These are phyloP conservation scores for Globisporangium acanthophoron DNA, from an alignment of 352 stramenopile genomes.

Conservation along the genomic window DNA sequence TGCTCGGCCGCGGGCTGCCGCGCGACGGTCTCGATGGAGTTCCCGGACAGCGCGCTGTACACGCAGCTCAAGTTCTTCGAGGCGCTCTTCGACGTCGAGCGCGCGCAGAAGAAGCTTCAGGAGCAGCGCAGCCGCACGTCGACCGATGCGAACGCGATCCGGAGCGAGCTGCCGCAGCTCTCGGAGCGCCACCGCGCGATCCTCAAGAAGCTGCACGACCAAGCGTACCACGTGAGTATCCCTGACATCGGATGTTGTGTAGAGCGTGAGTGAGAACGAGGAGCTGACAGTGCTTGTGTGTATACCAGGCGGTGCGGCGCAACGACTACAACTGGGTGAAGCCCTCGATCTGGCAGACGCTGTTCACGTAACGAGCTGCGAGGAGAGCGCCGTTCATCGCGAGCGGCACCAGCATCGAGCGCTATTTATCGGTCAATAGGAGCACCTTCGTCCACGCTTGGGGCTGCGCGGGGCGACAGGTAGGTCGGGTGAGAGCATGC, in stretches of 20 bases:
- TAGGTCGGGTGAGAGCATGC: neutral
- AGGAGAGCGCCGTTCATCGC: neutral
- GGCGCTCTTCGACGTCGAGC: slow-evolving; percentile 93
- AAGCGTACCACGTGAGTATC: slow-evolving; percentile 60
- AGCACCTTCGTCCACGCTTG: too few relatives aligned
- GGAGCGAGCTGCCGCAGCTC: slow-evolving; percentile 38
- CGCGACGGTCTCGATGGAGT: slow-evolving; percentile 85
- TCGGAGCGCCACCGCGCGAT: slow-evolving; percentile 65
- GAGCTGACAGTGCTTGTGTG: neutral
- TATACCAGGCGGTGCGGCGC: slow-evolving; percentile 58
- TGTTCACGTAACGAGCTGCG: slow-evolving; percentile 51
- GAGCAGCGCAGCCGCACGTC: slow-evolving; percentile 50
- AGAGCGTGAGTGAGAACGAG: neutral
- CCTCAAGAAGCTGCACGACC: slow-evolving; percentile 70
- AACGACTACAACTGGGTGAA: slow-evolving; percentile 94
- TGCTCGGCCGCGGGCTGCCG: slow-evolving; percentile 92
- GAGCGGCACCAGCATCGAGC: neutral
- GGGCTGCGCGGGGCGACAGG: too few relatives aligned
- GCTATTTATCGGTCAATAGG: neutral
- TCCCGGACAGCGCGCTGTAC: slow-evolving; percentile 88
- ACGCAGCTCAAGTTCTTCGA: slow-evolving; percentile 98
- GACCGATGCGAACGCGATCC: slow-evolving; percentile 14
- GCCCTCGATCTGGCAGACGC: slow-evolving; percentile 85
- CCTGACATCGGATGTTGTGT: neutral
- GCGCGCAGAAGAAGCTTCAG: slow-evolving; percentile 76